Conservation (phyloP, 2,329 filamentous ascomycete species). For the Exophiala sideris region DNA sequence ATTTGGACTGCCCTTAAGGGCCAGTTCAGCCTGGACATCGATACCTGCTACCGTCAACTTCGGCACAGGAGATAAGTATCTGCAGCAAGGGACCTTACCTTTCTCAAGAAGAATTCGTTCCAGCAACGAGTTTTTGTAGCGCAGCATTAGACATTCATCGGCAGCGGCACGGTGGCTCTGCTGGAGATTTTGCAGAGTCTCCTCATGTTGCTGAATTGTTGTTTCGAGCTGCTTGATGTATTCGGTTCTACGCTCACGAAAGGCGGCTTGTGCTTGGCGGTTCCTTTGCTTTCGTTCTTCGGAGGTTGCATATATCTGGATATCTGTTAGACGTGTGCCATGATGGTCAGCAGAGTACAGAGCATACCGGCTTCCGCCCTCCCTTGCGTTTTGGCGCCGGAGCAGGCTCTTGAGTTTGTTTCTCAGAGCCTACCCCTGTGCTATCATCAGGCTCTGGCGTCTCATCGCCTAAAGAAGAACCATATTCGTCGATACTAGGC, state of each 20-base stretch:
- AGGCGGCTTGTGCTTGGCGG: constrained; percentile 93
- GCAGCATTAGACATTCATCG: constrained; percentile 95
- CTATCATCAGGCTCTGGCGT: constrained; percentile 45
- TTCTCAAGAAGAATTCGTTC: constrained; percentile 96
- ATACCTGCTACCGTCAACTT: constrained; percentile 60
- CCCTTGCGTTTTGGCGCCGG: constrained; percentile 85
- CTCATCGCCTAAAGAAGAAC: constrained; percentile 42
- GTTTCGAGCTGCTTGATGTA: constrained; percentile 99
- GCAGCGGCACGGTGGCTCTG: constrained; percentile 90
- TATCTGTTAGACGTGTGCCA: background rate
- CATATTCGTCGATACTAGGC: constrained; percentile 40
- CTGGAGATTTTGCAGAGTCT: constrained; percentile 86
- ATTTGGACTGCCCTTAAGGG: constrained; percentile 84
- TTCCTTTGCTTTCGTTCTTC: constrained; percentile 98
- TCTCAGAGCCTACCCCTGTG: constrained; percentile 22
- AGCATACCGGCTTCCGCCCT: constrained; percentile 87
- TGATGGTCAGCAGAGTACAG: constrained; percentile 9
- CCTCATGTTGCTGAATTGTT: constrained; percentile 95
- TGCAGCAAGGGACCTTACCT: constrained; percentile 51
- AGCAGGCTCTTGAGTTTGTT: constrained; percentile 37
- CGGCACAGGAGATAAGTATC: background rate
- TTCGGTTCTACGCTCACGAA: constrained; percentile 92
- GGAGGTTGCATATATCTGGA: constrained; percentile 93
- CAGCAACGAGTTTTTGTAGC: constrained; percentile 95
- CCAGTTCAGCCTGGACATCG: constrained; percentile 93